phyloP scores from a whole-genome alignment of 805 yeast species.

The Candida corydali region DNA sequence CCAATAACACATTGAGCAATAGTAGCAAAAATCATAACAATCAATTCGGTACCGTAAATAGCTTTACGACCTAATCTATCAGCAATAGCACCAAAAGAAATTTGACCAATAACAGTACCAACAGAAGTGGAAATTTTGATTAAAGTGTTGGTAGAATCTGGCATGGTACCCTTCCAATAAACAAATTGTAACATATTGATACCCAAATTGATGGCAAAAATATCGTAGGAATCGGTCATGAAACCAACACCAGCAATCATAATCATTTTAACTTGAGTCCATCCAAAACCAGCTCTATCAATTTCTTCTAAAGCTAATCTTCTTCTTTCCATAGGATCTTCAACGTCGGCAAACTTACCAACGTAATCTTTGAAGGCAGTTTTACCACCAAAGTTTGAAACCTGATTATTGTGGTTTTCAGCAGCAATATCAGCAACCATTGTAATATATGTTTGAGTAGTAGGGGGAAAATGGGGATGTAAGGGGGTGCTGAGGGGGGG shows the following conservation, averaged over 20 bases:
- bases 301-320: slow-evolving; percentile 80
- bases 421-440: slow-evolving; percentile 10
- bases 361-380: slow-evolving; percentile 82
- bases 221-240: slow-evolving; percentile 89
- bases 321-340: slow-evolving; percentile 84
- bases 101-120: slow-evolving; percentile 90
- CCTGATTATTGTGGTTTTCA: slow-evolving; percentile 6
- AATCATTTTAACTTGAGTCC: slow-evolving; percentile 81
- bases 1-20: slow-evolving; percentile 75
- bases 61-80: slow-evolving; percentile 83
- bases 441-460: not conserved
- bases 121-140: slow-evolving; percentile 88
- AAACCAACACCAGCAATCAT: slow-evolving; percentile 90
- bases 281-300: slow-evolving; percentile 73
- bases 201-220: slow-evolving; percentile 84
- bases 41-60: slow-evolving; percentile 83
- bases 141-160: slow-evolving; percentile 69
- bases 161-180: slow-evolving; percentile 63
- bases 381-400: slow-evolving; percentile 59
- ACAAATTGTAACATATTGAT: slow-evolving; percentile 74
- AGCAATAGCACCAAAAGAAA: slow-evolving; percentile 78
- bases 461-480: not conserved
- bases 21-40: slow-evolving; percentile 78
- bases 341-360: slow-evolving; percentile 75
- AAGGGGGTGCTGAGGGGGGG: not conserved